Evolutionary conservation across 2,329 filamentous ascomycete genomes (phyloP), one percentile per base, ranked within the genome.

Genomic region (Diaporthe sp.): DNA sequence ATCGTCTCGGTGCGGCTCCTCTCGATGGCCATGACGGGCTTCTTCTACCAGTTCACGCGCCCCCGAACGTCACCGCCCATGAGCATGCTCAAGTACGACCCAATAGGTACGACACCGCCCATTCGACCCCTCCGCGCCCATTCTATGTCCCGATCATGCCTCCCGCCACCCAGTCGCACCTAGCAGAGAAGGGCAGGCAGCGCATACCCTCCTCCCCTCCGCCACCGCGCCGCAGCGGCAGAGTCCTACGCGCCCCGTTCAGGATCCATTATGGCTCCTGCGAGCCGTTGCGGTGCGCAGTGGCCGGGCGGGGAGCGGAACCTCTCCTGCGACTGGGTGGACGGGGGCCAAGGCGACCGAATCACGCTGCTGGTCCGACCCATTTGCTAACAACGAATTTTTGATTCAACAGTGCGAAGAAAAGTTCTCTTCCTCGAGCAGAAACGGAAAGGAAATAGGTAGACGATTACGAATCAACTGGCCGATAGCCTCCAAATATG

Each of bases 31-130:
- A 93, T 98, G 93, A 99, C 97, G 35, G 97, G 97, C 81, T 99
- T 95, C 90, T 99, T 96, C 89, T 96, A 96, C 85, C 97, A 95
- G 71, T 92, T 97, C 84, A 89, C 93, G 79, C 92, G 97, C 75
- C 96, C 95, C 17, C 93, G 97, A 79, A 90, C 91, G 40, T 89
- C 95, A 77, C 89, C 93, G 58, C 96, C 97, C 73, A 90, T 99
- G 86, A 97, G 95, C 87, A 97, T 99, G 95, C 88, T 99, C 80
- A 99, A 99, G 88, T 99, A 99, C 86, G 97, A 99, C 83, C 97
- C 97, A 55, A 96, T 99, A 78, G 93, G 95, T 97, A 91, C 78
- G 74, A 25, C 40, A 28, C 25, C 52, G 52, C 25, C 42, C 52
- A 33, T 2, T 22, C 7, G n/a, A 52, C n/a, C 38, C 60, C 19